Evolutionary conservation across 257 asterid genomes (phyloP).

Genomic region (Nicotiana obtusifolia): DNA sequence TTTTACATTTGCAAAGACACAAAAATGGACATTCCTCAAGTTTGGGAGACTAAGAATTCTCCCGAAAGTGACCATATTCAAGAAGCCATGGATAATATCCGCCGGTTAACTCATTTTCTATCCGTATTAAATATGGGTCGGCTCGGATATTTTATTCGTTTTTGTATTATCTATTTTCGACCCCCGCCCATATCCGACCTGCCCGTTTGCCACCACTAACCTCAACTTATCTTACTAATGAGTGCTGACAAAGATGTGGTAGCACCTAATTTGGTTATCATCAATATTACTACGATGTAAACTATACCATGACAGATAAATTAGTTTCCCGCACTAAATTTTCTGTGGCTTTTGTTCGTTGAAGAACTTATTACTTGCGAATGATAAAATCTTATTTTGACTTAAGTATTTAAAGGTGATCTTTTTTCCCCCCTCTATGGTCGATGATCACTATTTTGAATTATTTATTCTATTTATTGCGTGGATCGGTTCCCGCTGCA

Average conservation of each 20-base stretch:
- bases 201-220: background rate
- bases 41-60: no score
- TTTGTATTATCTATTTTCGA: no score
- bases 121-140: no score
- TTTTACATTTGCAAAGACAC: no score
- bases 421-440: background rate
- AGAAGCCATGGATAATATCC: no score
- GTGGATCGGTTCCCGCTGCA: background rate
- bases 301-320: background rate
- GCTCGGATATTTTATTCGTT: no score
- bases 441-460: background rate
- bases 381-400: background rate
- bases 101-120: no score
- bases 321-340: background rate
- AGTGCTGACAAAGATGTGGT: constrained; percentile 1
- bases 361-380: background rate
- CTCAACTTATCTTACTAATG: background rate
- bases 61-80: no score
- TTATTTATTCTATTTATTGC: background rate
- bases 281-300: background rate
- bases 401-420: background rate
- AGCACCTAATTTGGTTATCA: background rate
- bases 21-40: no score
- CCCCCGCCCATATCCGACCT: no score
- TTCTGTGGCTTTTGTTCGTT: background rate